Evolutionary conservation across 176 grass and related monocot species (phyloP), one percentile per base, ranked within the genome.

Genomic region (Oryza glaberrima): DNA sequence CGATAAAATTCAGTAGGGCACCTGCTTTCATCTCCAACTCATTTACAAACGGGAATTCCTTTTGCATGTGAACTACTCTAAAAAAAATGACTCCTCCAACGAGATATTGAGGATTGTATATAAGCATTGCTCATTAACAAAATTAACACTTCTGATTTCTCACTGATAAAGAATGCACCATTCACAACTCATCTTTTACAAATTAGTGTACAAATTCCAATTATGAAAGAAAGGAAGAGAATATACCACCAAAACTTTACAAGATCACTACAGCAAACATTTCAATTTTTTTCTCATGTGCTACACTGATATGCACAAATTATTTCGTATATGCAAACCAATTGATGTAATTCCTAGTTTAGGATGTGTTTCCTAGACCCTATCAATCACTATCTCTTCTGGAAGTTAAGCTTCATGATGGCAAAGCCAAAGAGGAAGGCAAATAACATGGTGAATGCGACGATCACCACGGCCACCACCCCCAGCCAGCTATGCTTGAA

Each of bases 391-490:
- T 61, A 94, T 77, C 89, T 91, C 75, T 80, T 94, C 74, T 94
- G 92, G 83, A 94, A 94, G 78, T 94, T 94, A 35, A 94, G 65
- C 23, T 82, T 88, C 80, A 86, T 90, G 58, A 91, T 94, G 0
- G 92, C 81, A 17, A 94, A 84, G 47, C 86, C 82, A 20, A 94
- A 94, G 28, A 88, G 52, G 70, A 60, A 81, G 7, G 88, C 92
- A 5, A 94, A 94, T 20, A 61, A 22, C 17, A 61, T 9, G 56
- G 56, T 61, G 56, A 61, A 61, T 61, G 56, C 56, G 7, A 61
- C 56, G 20, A 61, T 61, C 56, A 61, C 56, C 56, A 61, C 19
- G 56, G 56, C 56, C 56, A 61, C 56, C 56, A 22, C 19, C 20
- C 56, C 5, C 20, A 61, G 56, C 56, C 56, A 61, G 20, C 56